Evolutionary conservation across 495 filamentous ascomycete species (phyloP).

Genomic region (Penicillium waksmanii): DNA sequence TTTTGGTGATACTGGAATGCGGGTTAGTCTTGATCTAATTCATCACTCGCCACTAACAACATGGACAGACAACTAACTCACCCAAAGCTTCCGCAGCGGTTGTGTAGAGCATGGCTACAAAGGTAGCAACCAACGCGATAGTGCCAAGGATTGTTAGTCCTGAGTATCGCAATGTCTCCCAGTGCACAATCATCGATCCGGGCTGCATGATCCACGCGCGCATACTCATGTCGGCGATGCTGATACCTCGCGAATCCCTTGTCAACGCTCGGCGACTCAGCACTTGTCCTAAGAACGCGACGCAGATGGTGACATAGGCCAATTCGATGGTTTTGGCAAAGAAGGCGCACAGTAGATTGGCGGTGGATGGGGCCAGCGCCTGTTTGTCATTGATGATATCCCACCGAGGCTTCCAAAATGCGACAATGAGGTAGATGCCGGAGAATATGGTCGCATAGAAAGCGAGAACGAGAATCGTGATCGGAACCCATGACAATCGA

Average conservation of each 20-base stretch:
- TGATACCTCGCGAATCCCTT: slow-evolving; percentile 60
- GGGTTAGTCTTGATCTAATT: background rate
- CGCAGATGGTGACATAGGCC: slow-evolving; percentile 76
- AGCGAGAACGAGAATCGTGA: slow-evolving; percentile 61
- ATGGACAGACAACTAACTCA: slow-evolving; percentile 20
- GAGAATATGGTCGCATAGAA: slow-evolving; percentile 70
- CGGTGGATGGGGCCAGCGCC: slow-evolving; percentile 55
- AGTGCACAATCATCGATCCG: slow-evolving; percentile 69
- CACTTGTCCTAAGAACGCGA: slow-evolving; percentile 73
- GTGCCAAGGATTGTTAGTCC: slow-evolving; percentile 60
- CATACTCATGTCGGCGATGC: slow-evolving; percentile 72
- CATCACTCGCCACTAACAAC: background rate
- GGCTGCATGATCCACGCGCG: slow-evolving; percentile 64
- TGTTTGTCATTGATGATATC: slow-evolving; percentile 51
- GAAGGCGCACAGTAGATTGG: slow-evolving; percentile 62
- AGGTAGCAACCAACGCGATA: slow-evolving; percentile 59
- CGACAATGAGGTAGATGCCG: slow-evolving; percentile 62
- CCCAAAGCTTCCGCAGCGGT: slow-evolving; percentile 71
- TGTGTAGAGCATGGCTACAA: slow-evolving; percentile 71
- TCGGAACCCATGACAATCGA: slow-evolving; percentile 59
- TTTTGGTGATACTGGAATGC: slow-evolving; percentile 60
- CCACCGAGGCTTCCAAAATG: slow-evolving; percentile 62
- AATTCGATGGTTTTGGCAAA: slow-evolving; percentile 76
- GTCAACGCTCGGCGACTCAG: slow-evolving; percentile 65
- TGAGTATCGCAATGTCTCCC: slow-evolving; percentile 62